Evolutionary conservation across 148 eudicot species (phyloP), one percentile per base, ranked within the genome.

Genomic region (Rhododendron kiyosumense): DNA sequence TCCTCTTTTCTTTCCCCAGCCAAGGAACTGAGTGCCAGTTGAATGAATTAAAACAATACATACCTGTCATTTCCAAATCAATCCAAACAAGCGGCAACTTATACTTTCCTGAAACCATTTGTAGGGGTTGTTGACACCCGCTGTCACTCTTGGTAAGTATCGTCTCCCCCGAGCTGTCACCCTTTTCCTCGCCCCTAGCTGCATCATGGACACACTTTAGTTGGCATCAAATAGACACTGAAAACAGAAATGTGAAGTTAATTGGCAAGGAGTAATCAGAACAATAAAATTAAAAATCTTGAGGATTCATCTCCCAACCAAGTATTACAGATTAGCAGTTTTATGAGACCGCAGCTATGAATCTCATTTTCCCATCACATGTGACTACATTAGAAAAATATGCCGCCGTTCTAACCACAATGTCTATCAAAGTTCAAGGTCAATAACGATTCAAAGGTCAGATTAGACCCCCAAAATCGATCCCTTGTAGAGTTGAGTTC

Each of bases 1-100:
- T 17, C 5, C 20, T 22, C 32, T 28, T 69, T 20, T 65, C 57
- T 48, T 41, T 46, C 20, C 30, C 61, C 75, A 7, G 85, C 63
- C 32, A 11, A 34, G 46, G n/a, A 22, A 84, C n/a, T 36, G 22
- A 10, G 13, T 15, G 77, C 32, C 24, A 36, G 13, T 84, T 84
- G 77, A 75, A 75, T 34, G 57, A 74, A 11, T 43, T 18, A 84
- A 34, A 75, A 34, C 51, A 67, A 83, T 65, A 59, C 90, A 77
- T 87, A 94, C 98, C 97, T 67, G 98, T 94, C 95, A 93, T 96
- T 92, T 94, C 97, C 87, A 96, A 82, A 88, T 96, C 96, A 88
- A 96, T 96, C 98, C 98, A 96, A 83, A 94, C 97, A 57, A 96
- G 96, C 17, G 98, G 98, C 85, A 91, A 84, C 88, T 83, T 92